Evolutionary conservation across 495 filamentous ascomycete genomes (phyloP), one percentile per base, ranked within the genome.

Genomic region (Lepraria neglecta): DNA sequence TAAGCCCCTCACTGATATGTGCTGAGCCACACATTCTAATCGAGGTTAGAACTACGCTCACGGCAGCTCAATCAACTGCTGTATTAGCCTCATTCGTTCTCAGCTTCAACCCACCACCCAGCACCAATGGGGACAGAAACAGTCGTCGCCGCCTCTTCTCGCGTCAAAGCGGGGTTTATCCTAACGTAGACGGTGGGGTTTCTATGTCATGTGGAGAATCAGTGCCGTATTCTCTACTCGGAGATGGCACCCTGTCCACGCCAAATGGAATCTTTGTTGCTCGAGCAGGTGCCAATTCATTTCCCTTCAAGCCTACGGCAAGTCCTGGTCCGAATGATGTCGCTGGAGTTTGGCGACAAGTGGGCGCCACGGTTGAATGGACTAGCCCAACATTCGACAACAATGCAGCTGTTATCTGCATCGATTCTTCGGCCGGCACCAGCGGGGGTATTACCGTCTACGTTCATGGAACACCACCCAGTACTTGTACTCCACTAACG

Each of bases 181-280:
- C 51, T 12, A 54, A 30, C 31, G 33, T 31, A 33, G 17, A 35
- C 9, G 51, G 51, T 38, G 51, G 51, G 15, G n/a, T 54, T 54
- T 54, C 51, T 21, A 31, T 19, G 5, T 35, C 31, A 30, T 33
- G 30, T 10, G 51, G 30, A 35, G 51, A 54, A 33, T 54, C 51
- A n/a, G 7, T 54, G 6, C 51, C 30, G 2, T 54, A 54, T 19
- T 19, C 51, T 54, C 12, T 54, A 21, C n/a, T 33, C 17, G 35
- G 51, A 19, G 51, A 54, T 19, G 51, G 51, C n/a, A 54, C 51
- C 19, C 51, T 54, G n/a, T 54, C 51, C 15, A 54, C 51, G 15
- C 28, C 51, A 21, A 24, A 54, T 15, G 51, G 51, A 19, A 54
- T 54, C 30, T 33, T 35, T 35, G 31, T 33, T 12, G 51, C 21